Conservation (phyloP, 1,139 yeast genomes). For the Lodderomyces parapsilosis region DNA sequence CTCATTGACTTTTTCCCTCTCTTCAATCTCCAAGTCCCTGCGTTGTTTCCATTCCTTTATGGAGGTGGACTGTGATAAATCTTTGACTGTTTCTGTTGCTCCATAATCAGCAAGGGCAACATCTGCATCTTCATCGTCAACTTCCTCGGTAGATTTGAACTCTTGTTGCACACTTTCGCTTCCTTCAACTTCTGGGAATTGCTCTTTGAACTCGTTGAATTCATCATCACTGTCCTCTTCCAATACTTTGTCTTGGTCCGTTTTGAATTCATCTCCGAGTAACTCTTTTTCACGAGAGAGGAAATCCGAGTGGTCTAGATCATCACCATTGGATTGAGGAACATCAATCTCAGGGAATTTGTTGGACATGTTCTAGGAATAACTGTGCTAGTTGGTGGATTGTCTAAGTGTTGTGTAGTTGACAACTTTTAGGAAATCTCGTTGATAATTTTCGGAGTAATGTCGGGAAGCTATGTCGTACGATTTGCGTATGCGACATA, state of each 20-base stretch:
- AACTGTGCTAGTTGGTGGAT: conserved; percentile 10
- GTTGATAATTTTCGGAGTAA: too few relatives aligned
- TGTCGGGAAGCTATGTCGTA: too few relatives aligned
- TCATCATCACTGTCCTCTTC: conserved; percentile 56
- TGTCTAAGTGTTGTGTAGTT: too few relatives aligned
- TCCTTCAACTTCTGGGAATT: conserved; percentile 61
- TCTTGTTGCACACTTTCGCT: conserved; percentile 14
- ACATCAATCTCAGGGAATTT: conserved; percentile 83
- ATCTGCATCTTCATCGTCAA: conserved; percentile 19
- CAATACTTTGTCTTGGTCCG: conserved; percentile 63
- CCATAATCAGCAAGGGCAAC: conserved; percentile 11
- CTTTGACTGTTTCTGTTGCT: conserved; percentile 13
- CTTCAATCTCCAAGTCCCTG: conserved; percentile 74
- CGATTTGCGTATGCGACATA: too few relatives aligned
- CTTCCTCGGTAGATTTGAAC: conserved; percentile 14
- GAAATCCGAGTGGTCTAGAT: conserved; percentile 54
- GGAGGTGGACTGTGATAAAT: conserved; percentile 52
- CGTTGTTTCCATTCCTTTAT: conserved; percentile 82
- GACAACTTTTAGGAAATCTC: too few relatives aligned
- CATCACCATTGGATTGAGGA: conserved; percentile 37
- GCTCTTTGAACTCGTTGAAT: conserved; percentile 63
- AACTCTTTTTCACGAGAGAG: conserved; percentile 81
- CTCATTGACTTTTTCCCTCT: conserved; percentile 74
- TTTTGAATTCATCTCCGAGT: conserved; percentile 77
- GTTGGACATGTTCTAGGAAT: conserved; percentile 61